Base-by-base conservation (phyloP, 345 rosid species). In the Linum tenue region DNA sequence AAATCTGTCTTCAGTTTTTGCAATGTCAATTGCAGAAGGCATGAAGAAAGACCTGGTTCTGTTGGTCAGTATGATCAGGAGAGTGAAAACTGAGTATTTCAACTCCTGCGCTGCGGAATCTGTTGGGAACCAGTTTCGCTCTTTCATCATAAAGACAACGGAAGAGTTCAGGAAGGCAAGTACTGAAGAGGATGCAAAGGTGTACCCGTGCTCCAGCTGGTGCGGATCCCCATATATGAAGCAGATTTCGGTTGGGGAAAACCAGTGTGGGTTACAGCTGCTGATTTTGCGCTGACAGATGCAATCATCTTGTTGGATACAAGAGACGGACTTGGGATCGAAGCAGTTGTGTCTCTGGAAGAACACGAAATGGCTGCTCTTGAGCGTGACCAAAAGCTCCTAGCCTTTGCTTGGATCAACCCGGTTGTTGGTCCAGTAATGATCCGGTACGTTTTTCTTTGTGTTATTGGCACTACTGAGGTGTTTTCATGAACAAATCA, bases 231-330 rank as follows among this genome's bases (percentile, higher is more conserved):
- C 39, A 22, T 72, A 0, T 77, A 77, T 5, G 77, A 70, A 2
- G 15, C 69, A 2, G 78, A 81, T 73, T 78, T 78, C 51, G 78
- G 82, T 59, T 75, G 74, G 78, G 82, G 82, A 2, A 73, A 68
- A 56, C 81, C 81, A 58, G 65, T 67, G n/a, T 81, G 84, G 84
- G 63, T 73, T 0, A 74, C 62, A 14, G 1, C 71, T 16, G 73
- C 78, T 6, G 65, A 16, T 59, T 48, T 12, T 2, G 35, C 1
- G 53, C 11, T 59, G 2, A 64, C 16, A 37, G 22, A 59, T 11
- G 3, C 42, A 3, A 36, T 70, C 17, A 48, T 43, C 37, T 17
- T 64, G 59, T 5, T 44, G 22, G 57, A 58, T 2, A 63, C 64
- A 2, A 70, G 64, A 35, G 70, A 75, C 63, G 74, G 59, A 5